phyloP scores from a whole-genome alignment of 495 filamentous ascomycete species.

The Tuber borchii region DNA sequence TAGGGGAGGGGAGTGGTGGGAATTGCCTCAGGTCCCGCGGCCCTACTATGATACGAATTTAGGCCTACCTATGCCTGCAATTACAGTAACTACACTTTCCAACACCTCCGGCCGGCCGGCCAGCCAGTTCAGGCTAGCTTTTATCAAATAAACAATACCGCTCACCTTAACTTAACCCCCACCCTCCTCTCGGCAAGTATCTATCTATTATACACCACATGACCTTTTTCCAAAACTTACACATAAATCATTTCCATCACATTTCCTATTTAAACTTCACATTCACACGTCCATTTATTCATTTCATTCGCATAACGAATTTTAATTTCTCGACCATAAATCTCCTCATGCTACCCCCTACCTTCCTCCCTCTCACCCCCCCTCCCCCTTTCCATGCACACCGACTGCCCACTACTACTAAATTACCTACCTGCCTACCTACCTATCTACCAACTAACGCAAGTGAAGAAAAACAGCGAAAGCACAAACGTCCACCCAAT shows the following conservation, averaged over 20 bases:
- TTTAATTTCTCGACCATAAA: not conserved
- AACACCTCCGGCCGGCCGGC: too few relatives aligned
- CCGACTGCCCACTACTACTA: not conserved
- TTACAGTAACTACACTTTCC: not conserved
- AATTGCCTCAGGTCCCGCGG: not conserved
- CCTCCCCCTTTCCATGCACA: not conserved
- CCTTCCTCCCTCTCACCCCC: not conserved
- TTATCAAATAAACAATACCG: not conserved
- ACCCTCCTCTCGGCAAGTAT: not conserved
- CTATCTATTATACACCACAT: not conserved
- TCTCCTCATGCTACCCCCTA: not conserved
- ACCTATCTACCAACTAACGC: not conserved
- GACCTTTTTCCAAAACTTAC: not conserved
- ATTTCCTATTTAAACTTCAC: not conserved
- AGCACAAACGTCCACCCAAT: not conserved
- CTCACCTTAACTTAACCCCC: not conserved
- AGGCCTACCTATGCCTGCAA: too few relatives aligned
- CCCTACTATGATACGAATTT: too few relatives aligned
- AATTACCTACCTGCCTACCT: not conserved
- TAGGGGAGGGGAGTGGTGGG: too few relatives aligned
- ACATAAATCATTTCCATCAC: not conserved
- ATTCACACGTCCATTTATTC: not conserved
- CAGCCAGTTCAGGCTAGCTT: not conserved
- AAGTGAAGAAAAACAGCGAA: not conserved
- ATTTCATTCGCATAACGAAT: not conserved